A percentile compares a stretch with the other conserved stretches of the same genome.
These are phyloP conservation scores for Suhomyces anneliseae DNA, from an alignment of 1,139 yeast species.

Conservation along the genomic window DNA sequence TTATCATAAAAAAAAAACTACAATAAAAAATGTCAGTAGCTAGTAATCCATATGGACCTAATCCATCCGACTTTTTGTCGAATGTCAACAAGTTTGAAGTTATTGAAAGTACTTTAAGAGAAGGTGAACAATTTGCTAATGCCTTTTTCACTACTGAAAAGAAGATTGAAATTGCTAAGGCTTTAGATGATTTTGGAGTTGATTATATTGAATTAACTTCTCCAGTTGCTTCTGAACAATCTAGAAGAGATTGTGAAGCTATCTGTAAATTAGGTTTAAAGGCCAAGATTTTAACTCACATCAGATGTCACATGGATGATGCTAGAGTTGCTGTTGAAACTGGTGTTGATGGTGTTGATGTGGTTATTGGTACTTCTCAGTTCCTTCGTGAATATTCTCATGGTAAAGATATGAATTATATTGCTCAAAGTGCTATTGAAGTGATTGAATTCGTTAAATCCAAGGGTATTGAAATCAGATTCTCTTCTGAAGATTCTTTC, in stretches of 20 bases:
- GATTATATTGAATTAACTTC: slow-evolving; percentile 61
- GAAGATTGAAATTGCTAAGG: slow-evolving; percentile 57
- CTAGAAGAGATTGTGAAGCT: slow-evolving; percentile 56
- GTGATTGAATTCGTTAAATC: slow-evolving; percentile 59
- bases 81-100: slow-evolving; percentile 53
- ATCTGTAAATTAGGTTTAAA: slow-evolving; percentile 56
- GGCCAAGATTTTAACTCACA: slow-evolving; percentile 57
- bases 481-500: slow-evolving; percentile 58
- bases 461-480: slow-evolving; percentile 58
- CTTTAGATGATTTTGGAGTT: slow-evolving; percentile 59
- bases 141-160: slow-evolving; percentile 56
- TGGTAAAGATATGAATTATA: slow-evolving; percentile 98
- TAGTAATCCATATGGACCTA: slow-evolving; percentile 56
- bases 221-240: slow-evolving; percentile 59
- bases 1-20: background rate
- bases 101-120: slow-evolving; percentile 58
- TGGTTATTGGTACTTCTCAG: slow-evolving; percentile 58
- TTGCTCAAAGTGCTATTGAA: slow-evolving; percentile 77
- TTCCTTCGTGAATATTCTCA: slow-evolving; percentile 88
- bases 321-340: slow-evolving; percentile 59
- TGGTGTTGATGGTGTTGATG: slow-evolving; percentile 62
- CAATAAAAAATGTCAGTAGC: slow-evolving; percentile 12
- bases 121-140: slow-evolving; percentile 63
- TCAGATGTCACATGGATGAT: slow-evolving; percentile 62
- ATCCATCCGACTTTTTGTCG: slow-evolving; percentile 57